Base-by-base conservation (phyloP, 2,329 filamentous ascomycete genomes). In the Paracoccidioides lutzii region DNA sequence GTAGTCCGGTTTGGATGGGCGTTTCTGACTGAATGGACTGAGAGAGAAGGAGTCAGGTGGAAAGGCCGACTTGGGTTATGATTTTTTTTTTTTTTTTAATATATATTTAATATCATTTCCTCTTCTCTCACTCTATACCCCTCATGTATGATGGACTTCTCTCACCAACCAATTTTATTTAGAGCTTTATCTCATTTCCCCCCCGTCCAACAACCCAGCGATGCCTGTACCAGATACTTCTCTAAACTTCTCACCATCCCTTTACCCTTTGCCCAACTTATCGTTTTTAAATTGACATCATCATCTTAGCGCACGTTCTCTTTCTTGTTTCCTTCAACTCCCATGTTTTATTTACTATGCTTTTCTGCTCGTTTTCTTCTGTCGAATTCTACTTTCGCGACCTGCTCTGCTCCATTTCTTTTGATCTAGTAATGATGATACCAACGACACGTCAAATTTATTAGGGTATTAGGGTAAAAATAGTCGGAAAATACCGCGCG, bases 11-110 rank as follows among this genome's bases (percentile, higher is more conserved):
- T 76, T 60, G 72, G 71, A 7, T 67, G 68, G 59, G 64, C 65
- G n/a, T 65, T 77, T 44, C 60, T 79, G 57, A 66, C 66, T 15
- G 73, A 76, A 57, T 79, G 74, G 72, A 72, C 71, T 49, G 63
- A 65, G 53, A 74, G 69, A 55, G 73, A 78, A 64, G 69, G 67
- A 12, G 64, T 78, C 14, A 67, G 71, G 8, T 77, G 72, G 73
- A 67, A 67, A 56, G 67, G 68, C 46, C 69, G 68, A 48, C 64
- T 75, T 54, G 66, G 64, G 57, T 62, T 75, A 61, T 75, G 64
- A 37, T 68, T 50, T 53, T 22, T 42, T 22, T 28, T n/a, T 49
- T 28, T 46, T 55, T 14, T 38, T 53, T 55, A 53, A 3, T 38
- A 33, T 44, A n/a, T 15, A 22, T 22, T 35, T 35, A 41, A 14